Conservation (phyloP, 1,284 basidiomycete genomes). For the Mycosarcoma maydis region DNA sequence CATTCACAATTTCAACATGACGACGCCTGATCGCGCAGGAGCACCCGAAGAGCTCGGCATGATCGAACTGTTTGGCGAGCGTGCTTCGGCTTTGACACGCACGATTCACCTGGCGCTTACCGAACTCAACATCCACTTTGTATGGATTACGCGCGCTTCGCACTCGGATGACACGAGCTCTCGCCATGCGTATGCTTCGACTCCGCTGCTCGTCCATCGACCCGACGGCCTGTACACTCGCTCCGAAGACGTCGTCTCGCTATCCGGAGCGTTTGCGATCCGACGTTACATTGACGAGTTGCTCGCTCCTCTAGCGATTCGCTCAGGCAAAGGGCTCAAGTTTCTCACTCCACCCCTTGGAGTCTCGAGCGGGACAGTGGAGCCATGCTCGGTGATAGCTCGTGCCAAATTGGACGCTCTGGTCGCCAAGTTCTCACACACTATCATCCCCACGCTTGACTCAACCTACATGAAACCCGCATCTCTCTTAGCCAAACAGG, state of each 20-base stretch:
- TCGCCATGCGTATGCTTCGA: constrained; percentile 31
- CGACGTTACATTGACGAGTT: constrained; percentile 43
- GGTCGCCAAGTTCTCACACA: constrained; percentile 24
- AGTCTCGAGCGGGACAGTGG: neutral
- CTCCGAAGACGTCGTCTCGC: constrained; percentile 15
- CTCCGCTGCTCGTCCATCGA: constrained; percentile 38
- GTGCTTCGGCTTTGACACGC: constrained; percentile 33
- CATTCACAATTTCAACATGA: constrained; percentile 9
- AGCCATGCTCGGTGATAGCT: constrained; percentile 1
- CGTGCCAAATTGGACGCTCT: constrained; percentile 20
- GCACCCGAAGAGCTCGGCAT: constrained; percentile 36
- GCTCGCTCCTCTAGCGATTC: constrained; percentile 7
- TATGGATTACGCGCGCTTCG: constrained; percentile 13
- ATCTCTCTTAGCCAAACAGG: constrained; percentile 28
- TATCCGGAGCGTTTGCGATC: constrained; percentile 38
- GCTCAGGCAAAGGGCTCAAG: neutral
- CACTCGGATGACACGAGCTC: constrained; percentile 30
- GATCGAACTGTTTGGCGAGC: constrained; percentile 35
- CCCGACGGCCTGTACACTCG: constrained; percentile 36
- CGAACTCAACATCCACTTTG: constrained; percentile 39
- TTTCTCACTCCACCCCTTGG: constrained; percentile 22
- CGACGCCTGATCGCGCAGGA: constrained; percentile 24
- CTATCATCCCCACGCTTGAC: constrained; percentile 35
- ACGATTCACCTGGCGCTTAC: constrained; percentile 24
- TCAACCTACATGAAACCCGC: constrained; percentile 36